These are phyloP conservation scores for Aspergillus sp. DNA, from an alignment of 2,329 filamentous ascomycete genomes.

Conservation along the genomic window DNA sequence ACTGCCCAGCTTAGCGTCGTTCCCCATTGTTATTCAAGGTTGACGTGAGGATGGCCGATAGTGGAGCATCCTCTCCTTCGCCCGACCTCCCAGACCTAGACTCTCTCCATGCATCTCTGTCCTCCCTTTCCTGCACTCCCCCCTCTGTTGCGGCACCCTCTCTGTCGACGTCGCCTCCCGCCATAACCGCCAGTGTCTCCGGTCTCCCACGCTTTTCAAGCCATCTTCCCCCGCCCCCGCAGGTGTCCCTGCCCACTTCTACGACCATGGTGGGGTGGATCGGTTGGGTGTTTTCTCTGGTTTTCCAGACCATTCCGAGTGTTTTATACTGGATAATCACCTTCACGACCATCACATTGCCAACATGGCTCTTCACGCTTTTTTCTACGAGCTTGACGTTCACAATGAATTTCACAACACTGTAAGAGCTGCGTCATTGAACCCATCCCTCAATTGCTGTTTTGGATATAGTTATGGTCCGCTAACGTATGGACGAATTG, in stretches of 20 bases:
- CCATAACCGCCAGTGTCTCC: conserved; percentile 22
- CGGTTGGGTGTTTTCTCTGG: conserved; percentile 49
- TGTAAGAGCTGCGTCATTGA: conserved; percentile 56
- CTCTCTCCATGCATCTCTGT: conserved; percentile 14
- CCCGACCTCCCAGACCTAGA: conserved; percentile 11
- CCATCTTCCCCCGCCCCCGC: conserved; percentile 28
- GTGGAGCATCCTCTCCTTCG: conserved; percentile 12
- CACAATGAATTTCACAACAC: conserved; percentile 96
- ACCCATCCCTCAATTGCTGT: neutral
- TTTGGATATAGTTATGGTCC: neutral
- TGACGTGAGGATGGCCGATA: conserved; percentile 15
- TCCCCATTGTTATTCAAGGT: conserved; percentile 10
- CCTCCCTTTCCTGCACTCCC: conserved; percentile 18
- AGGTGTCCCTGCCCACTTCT: conserved; percentile 30
- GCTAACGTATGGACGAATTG: conserved; percentile 9
- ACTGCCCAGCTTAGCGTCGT: conserved; percentile 14
- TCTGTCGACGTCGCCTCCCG: conserved; percentile 14
- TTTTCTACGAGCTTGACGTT: conserved; percentile 93
- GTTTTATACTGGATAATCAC: conserved; percentile 76
- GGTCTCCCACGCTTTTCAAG: conserved; percentile 19
- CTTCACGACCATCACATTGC: conserved; percentile 83
- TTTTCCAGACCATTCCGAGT: conserved; percentile 56
- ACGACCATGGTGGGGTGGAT: conserved; percentile 46
- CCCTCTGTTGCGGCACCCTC: conserved; percentile 19
- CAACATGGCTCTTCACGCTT: conserved; percentile 82